A percentile compares a stretch with the other conserved stretches of the same genome.
phyloP scores from a whole-genome alignment of 2,329 filamentous ascomycete genomes.

The Fusarium protoensiforme region DNA sequence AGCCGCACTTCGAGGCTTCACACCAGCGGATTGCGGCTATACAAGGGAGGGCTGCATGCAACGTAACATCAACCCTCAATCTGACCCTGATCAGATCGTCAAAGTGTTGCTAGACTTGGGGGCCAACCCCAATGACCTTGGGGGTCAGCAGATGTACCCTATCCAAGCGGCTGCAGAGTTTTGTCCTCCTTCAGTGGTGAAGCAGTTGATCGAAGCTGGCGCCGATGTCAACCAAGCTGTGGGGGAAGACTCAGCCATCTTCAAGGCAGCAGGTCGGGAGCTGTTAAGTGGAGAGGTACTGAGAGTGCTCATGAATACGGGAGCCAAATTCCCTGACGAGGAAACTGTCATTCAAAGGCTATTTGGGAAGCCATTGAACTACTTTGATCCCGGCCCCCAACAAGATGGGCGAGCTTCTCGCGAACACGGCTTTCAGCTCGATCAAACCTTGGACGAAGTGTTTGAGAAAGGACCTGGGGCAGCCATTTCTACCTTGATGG shows the following conservation, averaged over 20 bases:
- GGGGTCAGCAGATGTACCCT: neutral
- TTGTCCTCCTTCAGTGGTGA: neutral
- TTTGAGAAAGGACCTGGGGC: constrained; percentile 9
- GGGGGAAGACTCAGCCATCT: neutral
- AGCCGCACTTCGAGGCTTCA: neutral
- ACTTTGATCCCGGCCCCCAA: neutral
- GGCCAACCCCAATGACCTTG: constrained; percentile 5
- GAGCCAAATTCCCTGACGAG: neutral
- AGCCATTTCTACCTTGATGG: neutral
- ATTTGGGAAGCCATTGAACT: neutral
- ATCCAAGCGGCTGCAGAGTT: neutral
- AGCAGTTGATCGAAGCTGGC: constrained; percentile 10
- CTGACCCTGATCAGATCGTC: neutral
- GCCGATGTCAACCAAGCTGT: neutral
- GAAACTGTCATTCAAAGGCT: neutral
- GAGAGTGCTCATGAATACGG: neutral
- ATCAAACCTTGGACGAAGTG: neutral
- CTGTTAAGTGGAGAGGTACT: neutral
- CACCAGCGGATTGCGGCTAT: neutral
- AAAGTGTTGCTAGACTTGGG: neutral
- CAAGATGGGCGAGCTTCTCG: neutral
- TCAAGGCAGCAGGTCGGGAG: neutral
- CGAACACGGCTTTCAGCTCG: neutral
- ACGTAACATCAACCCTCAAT: neutral
- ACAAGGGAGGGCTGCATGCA: neutral